These are phyloP conservation scores for Turnera subulata DNA, from an alignment of 345 rosid genomes.

Conservation along the genomic window DNA sequence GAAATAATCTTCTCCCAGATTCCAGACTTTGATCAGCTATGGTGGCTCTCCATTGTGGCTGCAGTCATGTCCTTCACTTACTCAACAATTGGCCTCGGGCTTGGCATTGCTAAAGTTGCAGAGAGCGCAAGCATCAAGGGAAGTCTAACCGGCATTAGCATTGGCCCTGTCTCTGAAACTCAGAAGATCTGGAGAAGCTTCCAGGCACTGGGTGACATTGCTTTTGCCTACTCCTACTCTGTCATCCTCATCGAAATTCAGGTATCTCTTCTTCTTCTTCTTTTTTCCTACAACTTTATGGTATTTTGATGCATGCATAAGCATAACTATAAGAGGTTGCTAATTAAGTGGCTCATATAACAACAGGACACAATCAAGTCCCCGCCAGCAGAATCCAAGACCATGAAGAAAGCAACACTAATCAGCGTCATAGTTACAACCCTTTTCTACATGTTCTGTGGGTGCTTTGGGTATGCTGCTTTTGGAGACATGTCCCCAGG, in stretches of 20 bases:
- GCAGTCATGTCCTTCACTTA: conserved; percentile 96
- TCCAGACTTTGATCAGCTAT: conserved; percentile 76
- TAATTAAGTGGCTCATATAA: background rate
- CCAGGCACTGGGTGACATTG: conserved; percentile 90
- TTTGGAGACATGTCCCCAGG: conserved; percentile 82
- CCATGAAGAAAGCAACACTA: conserved; percentile 77
- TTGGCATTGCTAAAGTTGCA: conserved; percentile 71
- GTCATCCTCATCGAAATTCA: conserved; percentile 83
- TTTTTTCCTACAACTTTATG: background rate
- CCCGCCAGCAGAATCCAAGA: conserved; percentile 71
- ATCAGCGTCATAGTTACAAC: conserved; percentile 72
- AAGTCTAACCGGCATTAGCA: conserved; percentile 69
- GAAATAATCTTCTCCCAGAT: conserved; percentile 69
- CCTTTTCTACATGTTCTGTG: conserved; percentile 83
- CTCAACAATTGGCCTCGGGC: conserved; percentile 84
- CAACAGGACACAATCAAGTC: conserved; percentile 56
- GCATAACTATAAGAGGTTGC: background rate
- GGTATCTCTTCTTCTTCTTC: conserved; percentile 26
- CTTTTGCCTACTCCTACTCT: conserved; percentile 89
- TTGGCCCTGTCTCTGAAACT: conserved; percentile 45
- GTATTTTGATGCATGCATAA: background rate
- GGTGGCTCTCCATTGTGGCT: conserved; percentile 90
- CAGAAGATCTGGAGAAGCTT: conserved; percentile 83
- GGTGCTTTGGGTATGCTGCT: conserved; percentile 84
- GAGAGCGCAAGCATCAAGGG: conserved; percentile 54